A percentile compares a stretch with the other conserved stretches of the same genome.
These are phyloP conservation scores for Phytophthora citricola DNA, from an alignment of 352 stramenopile genomes.

Conservation along the genomic window DNA sequence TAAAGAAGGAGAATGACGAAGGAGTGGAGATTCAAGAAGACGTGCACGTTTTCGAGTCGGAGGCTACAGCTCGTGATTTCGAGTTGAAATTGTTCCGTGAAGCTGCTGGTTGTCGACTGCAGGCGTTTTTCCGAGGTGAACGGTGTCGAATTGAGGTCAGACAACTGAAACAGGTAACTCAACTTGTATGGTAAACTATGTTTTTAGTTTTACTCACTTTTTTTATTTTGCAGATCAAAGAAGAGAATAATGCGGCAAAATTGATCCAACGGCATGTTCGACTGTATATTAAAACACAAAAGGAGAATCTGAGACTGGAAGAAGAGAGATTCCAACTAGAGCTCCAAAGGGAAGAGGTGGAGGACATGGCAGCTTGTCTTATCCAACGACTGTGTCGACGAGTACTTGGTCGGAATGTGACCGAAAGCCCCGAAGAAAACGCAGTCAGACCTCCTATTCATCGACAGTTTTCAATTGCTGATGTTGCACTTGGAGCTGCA, in stretches of 20 bases:
- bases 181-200: neutral
- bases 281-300: slow-evolving; percentile 18
- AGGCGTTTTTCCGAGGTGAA: slow-evolving; percentile 43
- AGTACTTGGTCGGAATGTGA: neutral
- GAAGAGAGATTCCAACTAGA: slow-evolving; percentile 25
- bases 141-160: slow-evolving; percentile 33
- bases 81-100: slow-evolving; percentile 34
- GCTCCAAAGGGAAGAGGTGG: slow-evolving; percentile 45
- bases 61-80: slow-evolving; percentile 17
- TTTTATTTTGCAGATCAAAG: slow-evolving; percentile 13
- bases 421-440: neutral
- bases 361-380: slow-evolving; percentile 47
- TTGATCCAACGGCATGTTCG: slow-evolving; percentile 37
- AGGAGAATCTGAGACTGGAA: slow-evolving; percentile 4
- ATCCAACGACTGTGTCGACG: slow-evolving; percentile 50
- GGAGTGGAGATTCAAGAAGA: slow-evolving; percentile 36
- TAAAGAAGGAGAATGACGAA: slow-evolving; percentile 7
- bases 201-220: slow-evolving; percentile 3
- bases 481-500: slow-evolving; percentile 15
- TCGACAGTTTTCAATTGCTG: slow-evolving; percentile 15
- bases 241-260: slow-evolving; percentile 26
- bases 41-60: slow-evolving; percentile 24
- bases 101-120: slow-evolving; percentile 39
- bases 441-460: neutral
- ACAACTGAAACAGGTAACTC: slow-evolving; percentile 34